Evolutionary conservation across 495 filamentous ascomycete genomes (phyloP).

Genomic region (Daldinia vernicosa): DNA sequence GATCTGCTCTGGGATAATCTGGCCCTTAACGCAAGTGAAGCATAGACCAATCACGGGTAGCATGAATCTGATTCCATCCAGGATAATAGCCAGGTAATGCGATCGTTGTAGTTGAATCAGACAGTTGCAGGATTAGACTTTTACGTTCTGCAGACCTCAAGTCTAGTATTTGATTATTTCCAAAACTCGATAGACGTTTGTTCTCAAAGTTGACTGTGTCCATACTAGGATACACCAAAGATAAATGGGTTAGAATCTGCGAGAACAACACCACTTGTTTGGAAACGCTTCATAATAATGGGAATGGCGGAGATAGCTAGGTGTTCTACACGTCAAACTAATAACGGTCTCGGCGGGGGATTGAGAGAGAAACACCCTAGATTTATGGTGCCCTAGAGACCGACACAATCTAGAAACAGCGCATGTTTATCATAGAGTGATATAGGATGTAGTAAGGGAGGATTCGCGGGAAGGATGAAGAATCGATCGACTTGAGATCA

Average conservation of each 20-base stretch:
- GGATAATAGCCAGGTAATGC: background rate
- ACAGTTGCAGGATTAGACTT: background rate
- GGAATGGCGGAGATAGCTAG: background rate
- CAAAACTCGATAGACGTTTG: background rate
- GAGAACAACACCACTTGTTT: background rate
- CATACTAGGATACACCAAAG: background rate
- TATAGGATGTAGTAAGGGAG: slow-evolving; percentile 31
- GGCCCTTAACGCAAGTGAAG: background rate
- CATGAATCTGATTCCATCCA: background rate
- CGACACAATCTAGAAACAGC: slow-evolving; percentile 20
- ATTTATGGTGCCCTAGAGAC: background rate
- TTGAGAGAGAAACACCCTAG: slow-evolving; percentile 1
- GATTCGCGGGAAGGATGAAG: slow-evolving; percentile 38
- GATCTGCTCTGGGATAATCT: background rate
- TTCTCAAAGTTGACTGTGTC: background rate
- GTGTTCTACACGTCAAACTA: background rate
- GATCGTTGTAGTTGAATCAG: background rate
- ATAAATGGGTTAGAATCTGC: background rate
- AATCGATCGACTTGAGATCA: slow-evolving; percentile 34
- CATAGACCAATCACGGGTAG: background rate
- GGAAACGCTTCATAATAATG: slow-evolving; percentile 5
- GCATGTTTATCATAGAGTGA: slow-evolving; percentile 18
- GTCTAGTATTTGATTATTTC: background rate
- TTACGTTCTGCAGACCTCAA: background rate
- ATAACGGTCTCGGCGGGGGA: background rate